These are phyloP conservation scores for Fragaria vesca DNA, from an alignment of 306 rosid genomes.

Conservation along the genomic window DNA sequence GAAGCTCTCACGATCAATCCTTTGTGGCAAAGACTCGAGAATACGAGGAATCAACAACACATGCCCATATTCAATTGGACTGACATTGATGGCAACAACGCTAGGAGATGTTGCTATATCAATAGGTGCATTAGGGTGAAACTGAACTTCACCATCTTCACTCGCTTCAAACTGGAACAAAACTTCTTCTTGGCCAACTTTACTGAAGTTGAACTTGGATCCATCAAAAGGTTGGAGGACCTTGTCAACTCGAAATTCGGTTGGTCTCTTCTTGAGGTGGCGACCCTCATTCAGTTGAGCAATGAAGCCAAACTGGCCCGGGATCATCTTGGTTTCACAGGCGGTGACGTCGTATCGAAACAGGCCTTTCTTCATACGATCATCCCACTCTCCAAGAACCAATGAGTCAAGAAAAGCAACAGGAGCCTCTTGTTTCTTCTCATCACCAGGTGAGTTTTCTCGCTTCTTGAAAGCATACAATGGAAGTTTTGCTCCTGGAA, in stretches of 20 bases:
- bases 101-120: slow-evolving; percentile 71
- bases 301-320: slow-evolving; percentile 74
- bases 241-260: slow-evolving; percentile 87
- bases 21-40: slow-evolving; percentile 74
- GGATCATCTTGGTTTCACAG: slow-evolving; percentile 92
- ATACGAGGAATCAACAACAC: slow-evolving; percentile 82
- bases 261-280: slow-evolving; percentile 93
- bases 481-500: slow-evolving; percentile 85
- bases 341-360: slow-evolving; percentile 92
- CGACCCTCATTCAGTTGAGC: slow-evolving; percentile 98
- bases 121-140: slow-evolving; percentile 66
- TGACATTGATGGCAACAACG: slow-evolving; percentile 89
- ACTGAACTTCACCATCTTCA: slow-evolving; percentile 65
- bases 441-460: slow-evolving; percentile 24
- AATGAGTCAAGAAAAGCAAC: slow-evolving; percentile 77
- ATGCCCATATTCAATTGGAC: slow-evolving; percentile 97
- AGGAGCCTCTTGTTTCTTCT: slow-evolving; percentile 49
- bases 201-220: slow-evolving; percentile 82
- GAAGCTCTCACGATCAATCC: slow-evolving; percentile 79
- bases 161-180: slow-evolving; percentile 79
- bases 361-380: slow-evolving; percentile 82
- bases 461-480: slow-evolving; percentile 71
- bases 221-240: slow-evolving; percentile 90
- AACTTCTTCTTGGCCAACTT: slow-evolving; percentile 91
- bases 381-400: slow-evolving; percentile 95